Conservation (phyloP, 305 asterid species). For the Euphrasia arctica region DNA sequence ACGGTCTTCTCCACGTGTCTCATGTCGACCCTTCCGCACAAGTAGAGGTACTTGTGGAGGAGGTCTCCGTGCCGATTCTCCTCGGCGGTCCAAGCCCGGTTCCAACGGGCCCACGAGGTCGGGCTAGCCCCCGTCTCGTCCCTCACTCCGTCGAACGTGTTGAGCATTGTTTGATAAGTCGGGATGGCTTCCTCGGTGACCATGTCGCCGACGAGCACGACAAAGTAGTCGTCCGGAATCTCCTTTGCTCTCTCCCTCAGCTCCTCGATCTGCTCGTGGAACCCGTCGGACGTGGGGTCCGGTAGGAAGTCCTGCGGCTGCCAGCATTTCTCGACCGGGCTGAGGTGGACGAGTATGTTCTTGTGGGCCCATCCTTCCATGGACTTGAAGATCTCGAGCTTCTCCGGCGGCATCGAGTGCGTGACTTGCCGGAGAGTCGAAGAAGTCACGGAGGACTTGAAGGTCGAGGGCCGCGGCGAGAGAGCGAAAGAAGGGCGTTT, state of each 20-base stretch:
- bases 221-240: neutral
- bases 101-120: neutral
- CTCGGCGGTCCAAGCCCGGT: neutral
- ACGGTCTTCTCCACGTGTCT: neutral
- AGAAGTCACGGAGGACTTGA: neutral
- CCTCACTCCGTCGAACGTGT: neutral
- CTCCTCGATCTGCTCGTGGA: neutral
- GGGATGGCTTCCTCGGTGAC: slow-evolving; percentile 3
- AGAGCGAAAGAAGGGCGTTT: neutral
- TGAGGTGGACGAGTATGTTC: slow-evolving; percentile 1
- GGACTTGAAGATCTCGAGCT: slow-evolving; percentile 1
- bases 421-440: neutral
- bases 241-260: neutral
- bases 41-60: neutral
- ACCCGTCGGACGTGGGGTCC: neutral
- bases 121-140: slow-evolving; percentile 3
- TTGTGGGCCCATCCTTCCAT: neutral
- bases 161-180: neutral
- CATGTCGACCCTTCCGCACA: neutral
- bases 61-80: slow-evolving; percentile 2
- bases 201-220: neutral
- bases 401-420: neutral
- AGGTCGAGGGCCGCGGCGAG: neutral
- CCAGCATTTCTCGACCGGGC: slow-evolving; percentile 3
- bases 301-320: neutral